Evolutionary conservation across 1,284 basidiomycete species (phyloP), one percentile per base, ranked within the genome.

Genomic region (Dichomitus squalens): DNA sequence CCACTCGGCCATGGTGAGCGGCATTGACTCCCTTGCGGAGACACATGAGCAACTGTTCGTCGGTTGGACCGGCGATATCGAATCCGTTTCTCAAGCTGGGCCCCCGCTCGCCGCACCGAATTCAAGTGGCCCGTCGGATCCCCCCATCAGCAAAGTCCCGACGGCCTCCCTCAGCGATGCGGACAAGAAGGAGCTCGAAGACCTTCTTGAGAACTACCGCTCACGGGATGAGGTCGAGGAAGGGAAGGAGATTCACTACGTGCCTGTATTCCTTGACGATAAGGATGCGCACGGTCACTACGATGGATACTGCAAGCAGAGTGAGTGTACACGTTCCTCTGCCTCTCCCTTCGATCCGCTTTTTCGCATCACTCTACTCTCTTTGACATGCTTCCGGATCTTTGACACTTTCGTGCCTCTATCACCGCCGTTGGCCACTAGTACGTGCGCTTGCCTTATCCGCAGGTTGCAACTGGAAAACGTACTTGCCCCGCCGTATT

Each of bases 301-400:
- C 71, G 94, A 96, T 67, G 96, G 95, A 0, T 98, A 98, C 76
- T 98, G 96, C 85, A 99, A 99, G 75, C 89, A 92, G 67, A 97
- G 92, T 95, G 69, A 77, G 85, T 82, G 7, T 38, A 21, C 52
- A 31, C 48, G 58, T 54, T 72, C 21, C 4, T 55, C 29, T 49
- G 25, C 25, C 20, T 41, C 50, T 35, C 38, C 35, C 48, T 48
- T 31, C 16, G n/a, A 52, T 41, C 46, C 16, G 46, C 34, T 41
- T 7, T 56, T 27, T 7, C 25, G 51, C 48, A 38, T 33, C 49
- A 20, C 34, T 38, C 20, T 9, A 2, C 23, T 38, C 23, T 23
- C 7, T n/a, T 1, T 18, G 20, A 33, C 18, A 14, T 38, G 4
- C 1, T 9, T 16, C 40, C 14, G 12, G 20, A 8, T 21, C 35